Evolutionary conservation across 1,284 basidiomycete genomes (phyloP).

Genomic region (Agaricales sp.): DNA sequence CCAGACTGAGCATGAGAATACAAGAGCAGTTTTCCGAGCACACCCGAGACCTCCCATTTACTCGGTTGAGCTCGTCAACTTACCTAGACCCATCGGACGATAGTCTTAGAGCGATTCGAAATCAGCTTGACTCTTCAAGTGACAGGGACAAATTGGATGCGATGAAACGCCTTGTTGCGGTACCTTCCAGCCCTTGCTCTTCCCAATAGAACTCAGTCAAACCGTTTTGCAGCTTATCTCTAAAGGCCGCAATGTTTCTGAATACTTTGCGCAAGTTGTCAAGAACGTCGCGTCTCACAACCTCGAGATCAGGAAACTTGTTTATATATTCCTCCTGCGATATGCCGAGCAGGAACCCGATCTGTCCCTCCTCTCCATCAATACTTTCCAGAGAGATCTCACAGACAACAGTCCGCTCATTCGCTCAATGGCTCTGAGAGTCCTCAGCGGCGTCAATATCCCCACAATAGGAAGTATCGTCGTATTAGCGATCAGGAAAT

Average conservation of each 20-base stretch:
- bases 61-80: slow-evolving; percentile 40
- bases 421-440: slow-evolving; percentile 89
- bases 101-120: slow-evolving; percentile 67
- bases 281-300: slow-evolving; percentile 88
- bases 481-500: slow-evolving; percentile 84
- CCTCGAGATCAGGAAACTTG: slow-evolving; percentile 92
- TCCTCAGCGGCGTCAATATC: slow-evolving; percentile 86
- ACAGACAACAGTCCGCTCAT: slow-evolving; percentile 89
- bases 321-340: slow-evolving; percentile 93
- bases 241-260: slow-evolving; percentile 85
- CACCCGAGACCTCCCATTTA: slow-evolving; percentile 58
- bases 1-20: slow-evolving; percentile 66
- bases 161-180: slow-evolving; percentile 88
- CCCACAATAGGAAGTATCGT: slow-evolving; percentile 83
- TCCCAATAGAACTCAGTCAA: slow-evolving; percentile 8
- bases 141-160: slow-evolving; percentile 89
- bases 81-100: slow-evolving; percentile 66
- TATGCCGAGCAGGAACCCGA: slow-evolving; percentile 93
- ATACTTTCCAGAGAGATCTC: slow-evolving; percentile 97
- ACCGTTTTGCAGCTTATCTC: slow-evolving; percentile 67
- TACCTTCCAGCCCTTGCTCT: slow-evolving; percentile 21
- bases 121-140: slow-evolving; percentile 77
- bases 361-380: slow-evolving; percentile 92
- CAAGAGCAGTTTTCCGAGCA: slow-evolving; percentile 73
- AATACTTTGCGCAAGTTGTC: slow-evolving; percentile 90